Percentiles rank a stretch among this genome's conserved stretches.
Conservation (phyloP, 305 asterid genomes). For the Nicotiana rustica region DNA sequence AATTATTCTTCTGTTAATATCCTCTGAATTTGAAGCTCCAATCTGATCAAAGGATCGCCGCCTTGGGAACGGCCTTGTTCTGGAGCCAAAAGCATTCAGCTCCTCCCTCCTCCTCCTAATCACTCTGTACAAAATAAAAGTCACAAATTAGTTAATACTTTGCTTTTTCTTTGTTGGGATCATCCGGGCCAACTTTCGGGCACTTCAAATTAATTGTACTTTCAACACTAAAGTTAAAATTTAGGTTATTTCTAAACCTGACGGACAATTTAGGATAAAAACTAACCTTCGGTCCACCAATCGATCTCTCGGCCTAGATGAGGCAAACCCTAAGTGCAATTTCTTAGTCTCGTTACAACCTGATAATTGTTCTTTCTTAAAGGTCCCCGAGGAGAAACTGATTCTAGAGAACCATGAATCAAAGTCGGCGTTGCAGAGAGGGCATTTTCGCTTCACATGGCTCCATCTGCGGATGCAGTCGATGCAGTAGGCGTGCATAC, state of each 20-base stretch:
- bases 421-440: slow-evolving; percentile 57
- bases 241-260: neutral
- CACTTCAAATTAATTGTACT: neutral
- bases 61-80: slow-evolving; percentile 50
- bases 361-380: slow-evolving; percentile 44
- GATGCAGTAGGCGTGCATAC: slow-evolving; percentile 60
- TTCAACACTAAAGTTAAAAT: neutral
- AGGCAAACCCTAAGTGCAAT: neutral
- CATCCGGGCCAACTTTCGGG: neutral
- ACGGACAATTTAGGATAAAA: neutral
- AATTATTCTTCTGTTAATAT: slow-evolving; percentile 49
- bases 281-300: slow-evolving; percentile 43
- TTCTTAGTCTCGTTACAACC: slow-evolving; percentile 16
- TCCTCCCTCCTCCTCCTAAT: slow-evolving; percentile 45
- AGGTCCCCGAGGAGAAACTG: slow-evolving; percentile 37
- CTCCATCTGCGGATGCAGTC: slow-evolving; percentile 67
- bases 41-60: slow-evolving; percentile 49
- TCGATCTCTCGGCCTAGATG: slow-evolving; percentile 37
- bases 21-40: slow-evolving; percentile 41
- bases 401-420: slow-evolving; percentile 47
- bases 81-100: slow-evolving; percentile 33
- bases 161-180: neutral
- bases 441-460: slow-evolving; percentile 59
- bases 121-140: slow-evolving; percentile 36
- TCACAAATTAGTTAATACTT: no score